Evolutionary conservation across 169 alveolate species (phyloP), one percentile per base, ranked within the genome.

Genomic region (Cryptosporidium viatorum): DNA sequence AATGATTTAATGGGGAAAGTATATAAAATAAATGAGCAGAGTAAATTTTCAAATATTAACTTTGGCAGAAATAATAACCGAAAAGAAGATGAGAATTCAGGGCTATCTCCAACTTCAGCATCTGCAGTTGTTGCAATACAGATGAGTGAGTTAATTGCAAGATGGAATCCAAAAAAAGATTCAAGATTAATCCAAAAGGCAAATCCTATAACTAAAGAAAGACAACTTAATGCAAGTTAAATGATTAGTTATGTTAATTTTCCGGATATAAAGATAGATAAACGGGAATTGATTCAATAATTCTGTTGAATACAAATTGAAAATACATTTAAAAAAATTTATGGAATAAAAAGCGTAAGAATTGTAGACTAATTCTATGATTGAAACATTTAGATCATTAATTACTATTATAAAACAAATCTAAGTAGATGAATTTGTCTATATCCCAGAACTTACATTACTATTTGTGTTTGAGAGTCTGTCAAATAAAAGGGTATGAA

Each of bases 121-220:
- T 80, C 89, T 1, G 75, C 89, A 14, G 89, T 80, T 7, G 89
- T 80, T 80, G 89, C 89, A 31, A 59, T 80, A 29, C 89, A 80
- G 39, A 80, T 80, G 89, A 65, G 89, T n/a, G 89, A 80, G 29
- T 41, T 80, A 41, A 37, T 80, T 26, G 89, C 89, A 41, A 80
- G 89, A 80, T 80, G 89, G 89, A 80, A 80, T 48, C 89, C 89
- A 37, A 80, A 59, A 33, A 59, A 65, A 21, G 89, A 80, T 43
- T 80, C 89, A 16, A 59, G 89, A 26, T 48, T 80, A 10, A 73
- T 73, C 55, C 86, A 73, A 37, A 73, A 73, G 39, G n/a, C 41
- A 16, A 73, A 73, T 58, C 43, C 70, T 18, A 73, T 18, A 23
- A 52, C 55, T 73, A 37, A 2, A 6, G 70, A 41, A 51, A 73